Base-by-base conservation (phyloP, 1,284 basidiomycete species). In the Cryptococcus jaspeensis region DNA sequence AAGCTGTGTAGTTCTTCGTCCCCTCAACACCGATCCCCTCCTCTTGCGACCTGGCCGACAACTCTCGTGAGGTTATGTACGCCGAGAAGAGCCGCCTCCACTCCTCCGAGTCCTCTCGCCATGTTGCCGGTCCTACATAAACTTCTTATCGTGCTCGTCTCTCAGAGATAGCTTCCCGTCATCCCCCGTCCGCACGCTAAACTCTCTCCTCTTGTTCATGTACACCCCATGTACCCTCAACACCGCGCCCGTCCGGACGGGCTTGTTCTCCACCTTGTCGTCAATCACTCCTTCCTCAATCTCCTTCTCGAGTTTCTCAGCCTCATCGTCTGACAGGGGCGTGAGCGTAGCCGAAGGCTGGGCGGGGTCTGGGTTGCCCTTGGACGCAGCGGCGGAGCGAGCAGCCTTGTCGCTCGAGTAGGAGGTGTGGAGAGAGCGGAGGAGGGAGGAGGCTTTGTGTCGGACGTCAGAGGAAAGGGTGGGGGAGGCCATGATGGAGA, bases 161-260 rank as follows among this genome's bases (percentile, higher is more conserved):
- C 64, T 71, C 39, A 73, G 49, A 45, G 63, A 63, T 49, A 73
- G 42, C 52, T 55, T 60, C 15, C 71, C 71, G 8, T 53, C 54
- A 12, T 57, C 56, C 23, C 63, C 65, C 12, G 59, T 51, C 46
- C 66, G 49, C 12, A 73, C 56, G 46, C 69, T 65, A 38, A 65
- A 69, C 39, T 69, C 55, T 42, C 65, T 58, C 40, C 63, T 41
- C 36, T 60, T 50, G 44, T 65, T 65, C 71, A 73, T 73, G 50
- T 69, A 73, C n/a, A 73, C 65, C 32, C 67, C 67, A 53, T 73
- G 71, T 5, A 71, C 64, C 13, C 69, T 56, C 54, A 73, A 52
- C 7, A 64, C 57, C 25, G 59, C 57, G 5, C 60, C 68, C 18
- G 67, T 67, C n/a, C 58, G 44, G 8, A 73, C 53, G 16, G 66